These are phyloP conservation scores for Trichosanthes truncata DNA, from an alignment of 306 rosid species.

Conservation along the genomic window DNA sequence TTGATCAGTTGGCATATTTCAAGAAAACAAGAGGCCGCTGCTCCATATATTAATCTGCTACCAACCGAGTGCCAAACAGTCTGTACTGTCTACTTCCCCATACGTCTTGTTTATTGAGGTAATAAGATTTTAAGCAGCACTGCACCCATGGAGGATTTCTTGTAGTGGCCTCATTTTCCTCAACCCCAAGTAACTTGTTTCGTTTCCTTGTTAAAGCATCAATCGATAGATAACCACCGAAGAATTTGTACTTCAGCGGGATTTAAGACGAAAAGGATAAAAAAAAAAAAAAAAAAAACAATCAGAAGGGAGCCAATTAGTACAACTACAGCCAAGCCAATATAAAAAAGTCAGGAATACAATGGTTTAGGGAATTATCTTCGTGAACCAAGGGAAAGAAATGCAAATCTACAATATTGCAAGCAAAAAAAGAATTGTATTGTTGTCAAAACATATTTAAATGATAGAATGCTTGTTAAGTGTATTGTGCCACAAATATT, in stretches of 20 bases:
- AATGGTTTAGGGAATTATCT: neutral
- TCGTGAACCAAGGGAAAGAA: neutral
- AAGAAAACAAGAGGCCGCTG: too few species aligned
- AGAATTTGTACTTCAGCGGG: slow-evolving; percentile 23
- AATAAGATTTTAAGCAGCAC: slow-evolving; percentile 44
- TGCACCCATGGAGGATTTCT: slow-evolving; percentile 75
- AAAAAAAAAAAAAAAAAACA: neutral
- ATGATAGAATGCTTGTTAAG: neutral
- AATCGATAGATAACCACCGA: slow-evolving; percentile 28
- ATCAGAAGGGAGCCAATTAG: neutral
- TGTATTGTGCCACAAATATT: neutral
- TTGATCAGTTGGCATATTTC: neutral
- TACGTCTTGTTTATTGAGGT: slow-evolving; percentile 4
- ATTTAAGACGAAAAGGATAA: neutral
- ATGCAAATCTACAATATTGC: neutral
- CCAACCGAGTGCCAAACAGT: slow-evolving; percentile 34
- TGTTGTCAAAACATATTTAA: neutral
- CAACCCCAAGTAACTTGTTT: slow-evolving; percentile 41
- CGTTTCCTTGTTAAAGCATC: slow-evolving; percentile 24
- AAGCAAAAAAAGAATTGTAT: neutral
- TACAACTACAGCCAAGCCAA: neutral
- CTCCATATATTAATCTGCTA: neutral
- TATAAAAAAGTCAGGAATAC: neutral
- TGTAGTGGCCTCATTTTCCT: slow-evolving; percentile 3
- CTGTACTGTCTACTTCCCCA: slow-evolving; percentile 28